Base-by-base conservation (phyloP, 2,329 filamentous ascomycete genomes). In the Tolypocladium ovalisporum region DNA sequence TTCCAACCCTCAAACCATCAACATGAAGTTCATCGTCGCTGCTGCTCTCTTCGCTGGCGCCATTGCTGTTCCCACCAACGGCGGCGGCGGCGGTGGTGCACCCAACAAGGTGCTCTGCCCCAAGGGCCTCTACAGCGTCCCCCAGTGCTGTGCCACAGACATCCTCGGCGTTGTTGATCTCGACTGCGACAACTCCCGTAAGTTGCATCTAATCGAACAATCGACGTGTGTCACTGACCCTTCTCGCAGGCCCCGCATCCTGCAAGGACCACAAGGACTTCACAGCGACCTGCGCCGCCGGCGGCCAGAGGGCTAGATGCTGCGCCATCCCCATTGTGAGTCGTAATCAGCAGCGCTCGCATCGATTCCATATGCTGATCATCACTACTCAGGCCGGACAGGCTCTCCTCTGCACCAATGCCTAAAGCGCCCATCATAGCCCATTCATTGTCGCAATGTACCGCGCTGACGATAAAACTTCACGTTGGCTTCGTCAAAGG, bases 1-100 rank as follows among this genome's bases (percentile, higher is more conserved):
- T 36, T 29, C 19, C 40, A 35, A 37, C 22, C 22, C 47, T 9
- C 17, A 49, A n/a, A 39, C 35, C 15, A 7, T 56, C 62, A 63
- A 57, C 37, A 64, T 64, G 62, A 60, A 64, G 58, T 60, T 62
- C 60, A 42, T 63, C 37, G 51, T 56, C 40, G 47, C 58, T 49
- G 36, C 58, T 49, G 61, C 62, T 27, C 58, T 64, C 42, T 57
- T 61, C 27, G 56, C 61, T 39, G 53, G 61, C 52, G 62, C 55
- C 24, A 24, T 61, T 32, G 61, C 62, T 44, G 42, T 58, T 8
- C 61, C 62, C 17, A 47, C 57, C 27, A 10, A 12, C n/a, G 39
- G 27, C 15, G 54, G 39, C 39, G 6, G 6, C 12, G 4, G 27
- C 53, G 24, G 40, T 13, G 40, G n/a, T 15, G 37, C 15, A 6